Evolutionary conservation across 345 rosid species (phyloP).

Genomic region (Excoecaria cochinchinensis): DNA sequence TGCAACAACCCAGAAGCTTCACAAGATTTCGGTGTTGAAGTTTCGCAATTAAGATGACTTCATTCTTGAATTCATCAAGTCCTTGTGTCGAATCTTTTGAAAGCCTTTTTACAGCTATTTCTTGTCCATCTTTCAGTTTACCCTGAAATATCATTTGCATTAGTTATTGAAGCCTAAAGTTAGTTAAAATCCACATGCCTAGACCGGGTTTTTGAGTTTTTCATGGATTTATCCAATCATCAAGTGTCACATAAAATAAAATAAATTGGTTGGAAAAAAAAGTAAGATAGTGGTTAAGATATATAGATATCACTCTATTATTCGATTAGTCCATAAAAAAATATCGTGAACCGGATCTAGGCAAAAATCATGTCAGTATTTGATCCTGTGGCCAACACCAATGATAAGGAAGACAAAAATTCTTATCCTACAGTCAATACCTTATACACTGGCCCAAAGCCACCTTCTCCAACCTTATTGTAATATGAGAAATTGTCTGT

Average conservation of each 20-base stretch:
- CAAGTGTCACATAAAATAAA: too few species aligned
- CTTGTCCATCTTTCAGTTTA: conserved; percentile 28
- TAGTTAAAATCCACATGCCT: too few species aligned
- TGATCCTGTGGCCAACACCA: not conserved
- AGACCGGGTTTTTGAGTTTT: too few species aligned
- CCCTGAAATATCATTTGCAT: conserved; percentile 25
- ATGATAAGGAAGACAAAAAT: not conserved
- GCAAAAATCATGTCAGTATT: not conserved
- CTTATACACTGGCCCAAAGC: conserved; percentile 32
- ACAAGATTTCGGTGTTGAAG: conserved; percentile 38
- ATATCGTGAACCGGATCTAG: too few species aligned
- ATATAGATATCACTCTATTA: too few species aligned
- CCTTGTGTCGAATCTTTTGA: conserved; percentile 31
- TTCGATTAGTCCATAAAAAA: too few species aligned
- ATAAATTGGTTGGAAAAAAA: too few species aligned
- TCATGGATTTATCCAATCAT: too few species aligned
- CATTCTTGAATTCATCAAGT: conserved; percentile 30
- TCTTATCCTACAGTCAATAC: not conserved
- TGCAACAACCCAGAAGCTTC: conserved; percentile 33
- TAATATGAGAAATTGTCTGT: conserved; percentile 2
- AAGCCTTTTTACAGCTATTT: conserved; percentile 42
- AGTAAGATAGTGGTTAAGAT: too few species aligned
- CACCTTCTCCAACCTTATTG: conserved; percentile 33
- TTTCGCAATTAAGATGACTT: conserved; percentile 31
- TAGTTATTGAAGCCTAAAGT: not conserved